These are phyloP conservation scores for Ogataea pignaliae DNA, from an alignment of 805 yeast species.

Conservation along the genomic window DNA sequence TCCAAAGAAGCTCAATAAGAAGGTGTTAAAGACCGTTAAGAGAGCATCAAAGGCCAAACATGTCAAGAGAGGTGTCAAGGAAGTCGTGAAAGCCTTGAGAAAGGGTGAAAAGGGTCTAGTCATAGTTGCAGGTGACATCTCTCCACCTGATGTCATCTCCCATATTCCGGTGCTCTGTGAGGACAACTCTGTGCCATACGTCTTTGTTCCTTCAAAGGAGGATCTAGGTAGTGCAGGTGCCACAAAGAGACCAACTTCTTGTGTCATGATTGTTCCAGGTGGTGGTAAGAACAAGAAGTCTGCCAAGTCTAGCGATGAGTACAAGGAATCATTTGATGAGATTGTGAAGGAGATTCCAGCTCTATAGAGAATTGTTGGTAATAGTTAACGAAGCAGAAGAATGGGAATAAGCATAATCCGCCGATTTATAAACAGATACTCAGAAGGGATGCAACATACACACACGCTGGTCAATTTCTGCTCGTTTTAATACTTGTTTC, in stretches of 20 bases:
- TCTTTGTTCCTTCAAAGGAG: conserved; percentile 95
- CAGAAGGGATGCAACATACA: too few relatives aligned
- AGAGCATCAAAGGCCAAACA: conserved; percentile 98
- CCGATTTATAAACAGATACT: too few relatives aligned
- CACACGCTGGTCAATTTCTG: too few relatives aligned
- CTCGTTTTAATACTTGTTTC: too few relatives aligned
- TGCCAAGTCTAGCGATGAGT: conserved; percentile 72
- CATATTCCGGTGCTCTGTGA: conserved; percentile 98
- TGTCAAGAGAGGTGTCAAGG: conserved; percentile 98
- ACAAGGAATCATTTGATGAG: conserved; percentile 90
- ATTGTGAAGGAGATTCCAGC: conserved; percentile 82
- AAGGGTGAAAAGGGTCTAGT: conserved; percentile 98
- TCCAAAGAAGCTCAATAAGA: conserved; percentile 91
- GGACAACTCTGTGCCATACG: conserved; percentile 84
- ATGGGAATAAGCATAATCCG: too few relatives aligned
- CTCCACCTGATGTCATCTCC: conserved; percentile 95
- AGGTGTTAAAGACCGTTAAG: conserved; percentile 91
- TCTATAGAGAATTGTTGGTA: conserved; percentile 21
- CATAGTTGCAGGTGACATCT: conserved; percentile 95
- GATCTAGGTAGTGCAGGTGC: conserved; percentile 99
- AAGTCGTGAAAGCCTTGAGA: conserved; percentile 95
- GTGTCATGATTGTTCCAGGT: conserved; percentile 96
- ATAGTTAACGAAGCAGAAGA: too few relatives aligned
- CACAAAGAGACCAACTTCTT: conserved; percentile 97
- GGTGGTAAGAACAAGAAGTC: conserved; percentile 79